These are phyloP conservation scores for Talaromyces rugulosus DNA, from an alignment of 2,329 filamentous ascomycete genomes.

Conservation along the genomic window DNA sequence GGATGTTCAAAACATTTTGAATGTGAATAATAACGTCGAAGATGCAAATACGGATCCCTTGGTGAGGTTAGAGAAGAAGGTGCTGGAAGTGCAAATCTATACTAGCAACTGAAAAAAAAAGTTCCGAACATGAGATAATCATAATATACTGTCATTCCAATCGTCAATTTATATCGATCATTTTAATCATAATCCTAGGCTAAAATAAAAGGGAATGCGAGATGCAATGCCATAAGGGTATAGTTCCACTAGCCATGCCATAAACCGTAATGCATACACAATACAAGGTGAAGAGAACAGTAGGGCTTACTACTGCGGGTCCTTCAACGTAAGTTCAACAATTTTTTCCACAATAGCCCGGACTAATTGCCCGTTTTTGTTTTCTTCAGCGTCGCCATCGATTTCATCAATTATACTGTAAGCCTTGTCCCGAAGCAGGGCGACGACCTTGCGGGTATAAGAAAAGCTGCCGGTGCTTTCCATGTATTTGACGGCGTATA, in stretches of 20 bases:
- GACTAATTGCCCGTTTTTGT: slow-evolving; percentile 50
- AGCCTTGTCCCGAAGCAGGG: slow-evolving; percentile 61
- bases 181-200: not conserved
- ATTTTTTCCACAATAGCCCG: slow-evolving; percentile 68
- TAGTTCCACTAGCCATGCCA: not conserved
- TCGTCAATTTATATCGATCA: not conserved
- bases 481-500: slow-evolving; percentile 89
- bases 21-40: not conserved
- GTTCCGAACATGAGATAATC: too few species aligned
- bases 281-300: not conserved
- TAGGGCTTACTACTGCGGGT: slow-evolving; percentile 12
- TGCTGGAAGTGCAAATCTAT: not conserved
- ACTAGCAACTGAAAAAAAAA: not conserved
- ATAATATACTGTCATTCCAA: not conserved
- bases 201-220: not conserved
- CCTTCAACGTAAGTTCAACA: slow-evolving; percentile 37
- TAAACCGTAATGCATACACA: not conserved
- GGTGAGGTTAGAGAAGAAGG: not conserved
- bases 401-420: slow-evolving; percentile 60
- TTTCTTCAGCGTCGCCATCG: slow-evolving; percentile 43
- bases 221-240: slow-evolving; percentile 7
- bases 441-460: slow-evolving; percentile 69
- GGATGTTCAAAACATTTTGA: not conserved
- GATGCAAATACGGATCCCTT: not conserved
- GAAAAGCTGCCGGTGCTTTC: slow-evolving; percentile 83